These are phyloP conservation scores for Alternaria sp. DNA, from an alignment of 2,329 filamentous ascomycete genomes.

Conservation along the genomic window DNA sequence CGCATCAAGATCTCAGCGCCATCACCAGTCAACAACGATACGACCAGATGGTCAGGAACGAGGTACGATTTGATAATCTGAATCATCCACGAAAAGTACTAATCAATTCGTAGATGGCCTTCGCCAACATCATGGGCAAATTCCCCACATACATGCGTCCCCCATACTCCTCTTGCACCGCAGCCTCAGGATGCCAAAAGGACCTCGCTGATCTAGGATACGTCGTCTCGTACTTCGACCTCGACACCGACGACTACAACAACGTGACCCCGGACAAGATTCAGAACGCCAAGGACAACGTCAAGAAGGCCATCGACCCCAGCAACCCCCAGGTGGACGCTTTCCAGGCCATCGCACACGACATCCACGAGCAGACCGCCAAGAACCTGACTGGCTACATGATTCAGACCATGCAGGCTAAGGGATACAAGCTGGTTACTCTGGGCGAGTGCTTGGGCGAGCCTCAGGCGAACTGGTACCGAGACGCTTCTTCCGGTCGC, in stretches of 20 bases:
- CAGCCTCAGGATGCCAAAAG: constrained; percentile 43
- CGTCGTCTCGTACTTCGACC: constrained; percentile 65
- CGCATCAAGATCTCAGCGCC: constrained; percentile 57
- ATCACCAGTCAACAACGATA: constrained; percentile 53
- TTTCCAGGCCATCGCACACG: constrained; percentile 62
- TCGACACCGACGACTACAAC: constrained; percentile 60
- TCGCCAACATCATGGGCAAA: constrained; percentile 60
- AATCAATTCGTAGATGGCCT: constrained; percentile 49
- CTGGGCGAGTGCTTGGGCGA: constrained; percentile 56
- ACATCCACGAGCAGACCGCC: constrained; percentile 55
- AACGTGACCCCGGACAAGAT: constrained; percentile 38
- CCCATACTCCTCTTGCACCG: constrained; percentile 55
- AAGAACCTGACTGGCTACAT: constrained; percentile 51
- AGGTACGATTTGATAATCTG: constrained; percentile 22
- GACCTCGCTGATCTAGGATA: constrained; percentile 58
- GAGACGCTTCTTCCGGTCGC: constrained; percentile 27
- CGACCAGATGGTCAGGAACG: constrained; percentile 59
- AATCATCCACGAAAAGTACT: background rate
- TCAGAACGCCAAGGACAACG: constrained; percentile 43
- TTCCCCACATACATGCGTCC: constrained; percentile 63
- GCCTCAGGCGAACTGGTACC: constrained; percentile 55
- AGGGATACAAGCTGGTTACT: constrained; percentile 52
- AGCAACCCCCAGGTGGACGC: constrained; percentile 29
- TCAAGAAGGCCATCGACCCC: constrained; percentile 51
- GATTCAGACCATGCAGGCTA: constrained; percentile 44